Base-by-base conservation (phyloP, 163 green algal genomes). In the Scenedesmus sp. region DNA sequence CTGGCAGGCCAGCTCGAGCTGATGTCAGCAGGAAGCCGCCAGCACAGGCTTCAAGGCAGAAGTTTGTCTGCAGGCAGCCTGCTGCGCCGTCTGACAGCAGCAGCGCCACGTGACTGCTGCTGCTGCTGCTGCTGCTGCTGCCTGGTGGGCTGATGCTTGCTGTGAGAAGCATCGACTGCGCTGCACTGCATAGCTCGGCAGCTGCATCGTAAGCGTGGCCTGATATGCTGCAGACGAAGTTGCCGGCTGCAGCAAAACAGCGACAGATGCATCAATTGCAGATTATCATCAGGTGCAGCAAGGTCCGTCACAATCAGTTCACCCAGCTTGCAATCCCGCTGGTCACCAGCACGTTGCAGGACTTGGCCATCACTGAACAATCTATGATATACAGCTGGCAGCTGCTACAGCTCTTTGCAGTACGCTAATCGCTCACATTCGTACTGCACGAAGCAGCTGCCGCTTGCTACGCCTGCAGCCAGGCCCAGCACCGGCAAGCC, bases 381-480 rank as follows among this genome's bases (percentile, higher is more conserved):
- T 15, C 67, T 79, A 79, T 9, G 12, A 79, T 46, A 26, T 26
- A 82, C 46, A 55, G 16, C 46, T 82, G 16, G 20, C 46, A 18
- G 18, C 20, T 86, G 20, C 16, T 34, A 34, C 20, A 55, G 13
- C 13, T 64, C 79, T 55, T 12, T 62, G n/a, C 26, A 64, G 10
- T 0, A 7, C 13, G 1, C 12, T 7, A 10, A 46, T 3, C 0
- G 59, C 87, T 67, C 59, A 92, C 88, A 56, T 64, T 83, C 57
- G 55, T 66, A 82, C 60, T 88, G 57, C 60, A 88, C 15, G 23
- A 92, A 92, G 79, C 88, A 92, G 88, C 57, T 82, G 62, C 88
- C 88, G 2, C 34, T 67, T 18, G 88, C 88, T 1, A 88, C 4
- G 9, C 88, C 88, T 18, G 88, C 88, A 18, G 74, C 60, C 4